Evolutionary conservation across 768 basidiomycete species (phyloP).

Genomic region (Dictyophora rubrovolvata): DNA sequence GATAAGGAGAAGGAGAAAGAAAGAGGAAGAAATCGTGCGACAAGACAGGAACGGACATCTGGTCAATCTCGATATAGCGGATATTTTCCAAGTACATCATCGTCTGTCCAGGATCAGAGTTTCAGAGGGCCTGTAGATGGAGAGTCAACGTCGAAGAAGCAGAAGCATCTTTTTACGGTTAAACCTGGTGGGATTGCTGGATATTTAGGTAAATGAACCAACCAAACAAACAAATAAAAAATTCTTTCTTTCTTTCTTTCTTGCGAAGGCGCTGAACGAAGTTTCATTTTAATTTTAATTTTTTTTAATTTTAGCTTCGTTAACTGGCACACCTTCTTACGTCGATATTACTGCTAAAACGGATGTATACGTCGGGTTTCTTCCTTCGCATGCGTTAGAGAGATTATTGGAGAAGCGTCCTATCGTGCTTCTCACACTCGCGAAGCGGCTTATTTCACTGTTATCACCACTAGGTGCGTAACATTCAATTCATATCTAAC

Average conservation of each 20-base stretch:
- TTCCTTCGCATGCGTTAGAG: slow-evolving; percentile 83
- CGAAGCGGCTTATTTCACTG: slow-evolving; percentile 91
- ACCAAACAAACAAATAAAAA: no score
- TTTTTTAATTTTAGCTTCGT: slow-evolving; percentile 46
- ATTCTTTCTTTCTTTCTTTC: background rate
- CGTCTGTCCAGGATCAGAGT: background rate
- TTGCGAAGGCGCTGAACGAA: background rate
- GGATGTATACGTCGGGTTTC: slow-evolving; percentile 94
- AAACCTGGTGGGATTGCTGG: slow-evolving; percentile 98
- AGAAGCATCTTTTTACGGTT: slow-evolving; percentile 82
- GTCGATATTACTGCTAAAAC: slow-evolving; percentile 97
- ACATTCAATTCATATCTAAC: slow-evolving; percentile 14
- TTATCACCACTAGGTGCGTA: slow-evolving; percentile 77
- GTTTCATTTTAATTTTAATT: slow-evolving; percentile 21
- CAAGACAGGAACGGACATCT: background rate
- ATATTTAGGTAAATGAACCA: slow-evolving; percentile 65
- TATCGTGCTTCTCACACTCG: slow-evolving; percentile 89
- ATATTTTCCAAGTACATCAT: background rate
- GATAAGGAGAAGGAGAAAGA: background rate
- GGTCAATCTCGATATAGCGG: background rate
- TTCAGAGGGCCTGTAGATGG: slow-evolving; percentile 6
- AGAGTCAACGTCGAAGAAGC: slow-evolving; percentile 26
- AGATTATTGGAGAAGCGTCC: slow-evolving; percentile 86
- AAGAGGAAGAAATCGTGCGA: background rate
- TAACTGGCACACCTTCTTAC: slow-evolving; percentile 88